phyloP scores from a whole-genome alignment of 306 rosid species.

The Vigna hirtella region DNA sequence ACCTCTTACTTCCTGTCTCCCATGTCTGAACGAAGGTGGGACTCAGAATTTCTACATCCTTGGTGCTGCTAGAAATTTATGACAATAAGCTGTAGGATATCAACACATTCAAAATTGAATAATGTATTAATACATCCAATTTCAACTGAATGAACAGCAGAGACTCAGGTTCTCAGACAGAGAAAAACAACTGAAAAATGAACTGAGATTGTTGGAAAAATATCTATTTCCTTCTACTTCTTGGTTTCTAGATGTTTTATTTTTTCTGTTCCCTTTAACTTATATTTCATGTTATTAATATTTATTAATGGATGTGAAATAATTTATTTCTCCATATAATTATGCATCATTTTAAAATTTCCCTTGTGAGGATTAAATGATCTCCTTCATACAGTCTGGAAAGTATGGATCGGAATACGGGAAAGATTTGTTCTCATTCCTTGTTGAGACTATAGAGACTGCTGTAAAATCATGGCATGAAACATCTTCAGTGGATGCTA shows the following conservation, averaged over 20 bases:
- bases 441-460: conserved; percentile 91
- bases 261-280: conserved; percentile 34
- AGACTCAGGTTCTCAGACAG: neutral
- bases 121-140: conserved; percentile 1
- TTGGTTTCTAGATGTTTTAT: conserved; percentile 41
- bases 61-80: conserved; percentile 13
- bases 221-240: conserved; percentile 23
- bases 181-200: neutral
- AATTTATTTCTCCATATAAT: conserved; percentile 30
- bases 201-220: conserved; percentile 14
- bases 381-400: conserved; percentile 67
- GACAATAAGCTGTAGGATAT: conserved; percentile 24
- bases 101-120: neutral
- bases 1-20: neutral
- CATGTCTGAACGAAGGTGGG: conserved; percentile 9
- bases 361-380: conserved; percentile 45
- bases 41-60: conserved; percentile 1
- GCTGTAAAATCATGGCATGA: conserved; percentile 94
- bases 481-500: conserved; percentile 86
- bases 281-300: conserved; percentile 24
- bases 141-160: neutral
- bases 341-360: conserved; percentile 42
- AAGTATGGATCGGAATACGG: conserved; percentile 80
- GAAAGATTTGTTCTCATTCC: conserved; percentile 76
- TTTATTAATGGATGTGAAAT: conserved; percentile 42